Base-by-base conservation (phyloP, 2,329 filamentous ascomycete genomes). In the Penicillium sp. region DNA sequence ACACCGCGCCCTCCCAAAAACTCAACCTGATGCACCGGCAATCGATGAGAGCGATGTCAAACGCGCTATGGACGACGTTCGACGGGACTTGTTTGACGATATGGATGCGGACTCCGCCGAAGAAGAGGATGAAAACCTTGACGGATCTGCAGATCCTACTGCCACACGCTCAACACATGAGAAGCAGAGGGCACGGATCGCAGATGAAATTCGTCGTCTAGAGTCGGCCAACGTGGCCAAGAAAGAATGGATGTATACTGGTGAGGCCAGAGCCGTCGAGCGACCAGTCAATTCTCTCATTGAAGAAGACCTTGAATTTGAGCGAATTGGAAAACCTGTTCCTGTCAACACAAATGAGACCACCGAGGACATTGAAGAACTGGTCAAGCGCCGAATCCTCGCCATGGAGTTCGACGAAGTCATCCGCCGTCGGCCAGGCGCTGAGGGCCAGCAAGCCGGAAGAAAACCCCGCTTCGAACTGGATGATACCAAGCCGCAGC, bases 251-350 rank as follows among this genome's bases (percentile, higher is more conserved):
- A 89, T 90, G 18, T 79, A 97, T 50, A 84, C 89, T 10, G 94
- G 94, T 69, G 94, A 99, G 80, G 92, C 92, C 5, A 83, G 86
- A 47, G 93, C 90, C 2, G 81, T 81, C 1, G 90, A 94, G 64
- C 85, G 94, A 35, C 94, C 94, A 0, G 72, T 91, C 52, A 97
- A 99, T 78, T 97, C 93, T 0, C 82, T 99, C 2, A 84, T 99
- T 1, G 92, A 97, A 70, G 86, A 97, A 76, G 92, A 97, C 67
- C 83, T 99, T 26, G 93, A 97, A 63, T 99, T 97, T 70, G 94
- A 99, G 76, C 87, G 95, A 66, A 86, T 90, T 22, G 94, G 94
- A 69, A 99, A 97, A 73, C 93, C 94, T 0, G 89, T 97, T 0
- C 91, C 93, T 1, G 89, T 97, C 58, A 92, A 97, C 71, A 97